Percentiles rank a stretch among this genome's conserved stretches.
Conservation (phyloP, 345 rosid genomes). For the Eucalyptus microcorys region DNA sequence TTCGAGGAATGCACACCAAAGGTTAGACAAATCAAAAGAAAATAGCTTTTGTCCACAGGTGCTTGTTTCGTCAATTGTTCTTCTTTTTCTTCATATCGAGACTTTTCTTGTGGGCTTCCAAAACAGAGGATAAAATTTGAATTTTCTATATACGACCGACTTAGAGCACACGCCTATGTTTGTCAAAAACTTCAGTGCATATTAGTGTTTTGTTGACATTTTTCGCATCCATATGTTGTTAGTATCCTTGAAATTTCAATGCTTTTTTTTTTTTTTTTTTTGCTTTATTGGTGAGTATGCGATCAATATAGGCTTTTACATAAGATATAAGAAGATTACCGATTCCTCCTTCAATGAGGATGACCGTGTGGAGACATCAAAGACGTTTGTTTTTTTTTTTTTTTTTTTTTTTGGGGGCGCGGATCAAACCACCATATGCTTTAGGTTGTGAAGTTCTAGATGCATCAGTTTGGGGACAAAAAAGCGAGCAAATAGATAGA, state of each 20-base stretch:
- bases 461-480: not conserved
- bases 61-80: not conserved
- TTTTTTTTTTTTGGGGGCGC: not conserved
- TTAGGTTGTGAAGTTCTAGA: not conserved
- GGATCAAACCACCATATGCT: too few species aligned
- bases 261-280: not conserved
- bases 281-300: not conserved
- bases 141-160: not conserved
- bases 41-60: not conserved
- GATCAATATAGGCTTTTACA: not conserved
- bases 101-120: not conserved
- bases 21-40: not conserved
- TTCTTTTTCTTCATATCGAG: not conserved
- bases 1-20: not conserved
- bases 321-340: not conserved
- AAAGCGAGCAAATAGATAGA: not conserved
- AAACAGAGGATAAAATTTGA: not conserved
- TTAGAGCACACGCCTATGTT: not conserved
- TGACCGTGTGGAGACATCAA: not conserved
- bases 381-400: not conserved
- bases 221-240: not conserved
- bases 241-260: not conserved
- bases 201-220: not conserved
- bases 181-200: not conserved
- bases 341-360: not conserved